These are phyloP conservation scores for Clarireedia monteithiana DNA, from an alignment of 2,329 filamentous ascomycete species.

Conservation along the genomic window DNA sequence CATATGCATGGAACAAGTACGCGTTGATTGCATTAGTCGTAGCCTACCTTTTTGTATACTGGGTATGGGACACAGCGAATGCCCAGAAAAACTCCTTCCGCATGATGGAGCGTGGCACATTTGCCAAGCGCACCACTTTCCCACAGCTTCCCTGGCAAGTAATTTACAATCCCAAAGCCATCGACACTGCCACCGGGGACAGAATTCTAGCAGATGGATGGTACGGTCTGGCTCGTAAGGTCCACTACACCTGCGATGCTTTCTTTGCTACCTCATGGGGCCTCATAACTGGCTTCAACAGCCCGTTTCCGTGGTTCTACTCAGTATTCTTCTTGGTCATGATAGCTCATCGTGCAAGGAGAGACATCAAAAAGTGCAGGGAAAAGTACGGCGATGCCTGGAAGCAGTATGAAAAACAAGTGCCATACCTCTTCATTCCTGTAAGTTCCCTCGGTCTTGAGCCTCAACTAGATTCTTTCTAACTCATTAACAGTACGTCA, in stretches of 20 bases:
- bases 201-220: slow-evolving; percentile 78
- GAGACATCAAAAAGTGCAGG: slow-evolving; percentile 69
- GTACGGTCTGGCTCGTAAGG: slow-evolving; percentile 73
- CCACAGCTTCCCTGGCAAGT: slow-evolving; percentile 87
- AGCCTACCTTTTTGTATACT: slow-evolving; percentile 77
- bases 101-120: slow-evolving; percentile 65
- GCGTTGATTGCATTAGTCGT: slow-evolving; percentile 57
- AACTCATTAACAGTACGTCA: too few relatives aligned
- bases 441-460: slow-evolving; percentile 29
- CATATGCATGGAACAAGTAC: slow-evolving; percentile 68
- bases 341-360: slow-evolving; percentile 69
- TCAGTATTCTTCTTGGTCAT: slow-evolving; percentile 71
- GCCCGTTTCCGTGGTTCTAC: slow-evolving; percentile 86
- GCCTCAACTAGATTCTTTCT: too few relatives aligned
- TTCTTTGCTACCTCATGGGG: slow-evolving; percentile 75
- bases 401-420: slow-evolving; percentile 70
- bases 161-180: slow-evolving; percentile 70
- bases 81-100: slow-evolving; percentile 92
- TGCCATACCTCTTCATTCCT: slow-evolving; percentile 81
- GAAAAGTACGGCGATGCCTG: slow-evolving; percentile 76
- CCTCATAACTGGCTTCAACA: slow-evolving; percentile 69
- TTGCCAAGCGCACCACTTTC: slow-evolving; percentile 68
- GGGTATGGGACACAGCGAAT: slow-evolving; percentile 88
- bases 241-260: slow-evolving; percentile 74
- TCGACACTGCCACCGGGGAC: slow-evolving; percentile 65